Evolutionary conservation across 441 rosid species (phyloP), one percentile per base, ranked within the genome.

Genomic region (Croton setiger): DNA sequence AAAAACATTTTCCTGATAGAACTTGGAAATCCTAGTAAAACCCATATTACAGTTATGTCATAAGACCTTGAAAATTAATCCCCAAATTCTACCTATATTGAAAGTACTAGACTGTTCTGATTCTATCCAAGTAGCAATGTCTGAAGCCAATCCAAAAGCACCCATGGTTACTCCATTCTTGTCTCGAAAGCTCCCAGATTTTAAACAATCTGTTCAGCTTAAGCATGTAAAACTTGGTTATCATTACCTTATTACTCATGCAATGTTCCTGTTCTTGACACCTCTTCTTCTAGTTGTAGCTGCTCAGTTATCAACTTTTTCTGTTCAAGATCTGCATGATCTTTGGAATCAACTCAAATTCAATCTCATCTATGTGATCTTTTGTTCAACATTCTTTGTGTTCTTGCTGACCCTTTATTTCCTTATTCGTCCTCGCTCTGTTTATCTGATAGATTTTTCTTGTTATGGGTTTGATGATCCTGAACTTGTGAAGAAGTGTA

Each of bases 391-490:
- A 33, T 43, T 76, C 9, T 18, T 79, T 7, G 64, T 79, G 52
- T 77, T 82, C 63, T 72, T 85, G 31, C 41, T 76, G 13, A 80
- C 73, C 44, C 65, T 81, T 39, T 88, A 80, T 77, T 71, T 60
- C 63, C 72, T 84, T 33, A 86, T 76, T 60, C 78, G 86, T 60
- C 79, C 88, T 35, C 76, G 80, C 60, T 83, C 93, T 55, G 83
- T 91, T 72, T 88, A 87, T 63, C 86, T 90, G 12, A 82, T 90
- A 55, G 88, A 90, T 64, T 90, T 90, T 74, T 74, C 96, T 1
- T 88, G 96, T 69, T 85, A 84, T 74, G 83, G 84, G 76, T 89
- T 92, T 4, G 87, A 80, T 27, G 88, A 83, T 17, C 80, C 81
- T 27, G 31, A 27, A 27, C 31, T 27, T 27, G 31, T 27, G 23